Conservation (phyloP, 306 rosid species). For the Abrus precatorius region DNA sequence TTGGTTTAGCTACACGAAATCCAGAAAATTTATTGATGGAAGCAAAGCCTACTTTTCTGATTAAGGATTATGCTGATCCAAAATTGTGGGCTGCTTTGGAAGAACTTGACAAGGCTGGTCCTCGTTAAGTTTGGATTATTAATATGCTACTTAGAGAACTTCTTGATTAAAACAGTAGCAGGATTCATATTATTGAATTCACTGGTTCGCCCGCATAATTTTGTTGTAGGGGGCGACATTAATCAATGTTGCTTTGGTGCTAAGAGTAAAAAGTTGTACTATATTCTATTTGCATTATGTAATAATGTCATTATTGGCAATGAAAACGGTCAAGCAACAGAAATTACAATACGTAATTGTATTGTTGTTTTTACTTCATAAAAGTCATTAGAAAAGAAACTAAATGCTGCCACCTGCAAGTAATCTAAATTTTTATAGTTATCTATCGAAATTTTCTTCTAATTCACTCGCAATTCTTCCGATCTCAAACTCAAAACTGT, state of each 20-base stretch:
- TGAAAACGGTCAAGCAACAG: constrained; percentile 40
- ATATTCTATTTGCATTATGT: constrained; percentile 4
- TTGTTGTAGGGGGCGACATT: constrained; percentile 32
- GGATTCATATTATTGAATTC: not conserved
- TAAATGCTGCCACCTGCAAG: too few relatives aligned
- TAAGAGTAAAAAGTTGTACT: constrained; percentile 11
- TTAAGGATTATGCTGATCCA: constrained; percentile 78
- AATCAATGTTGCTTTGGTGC: constrained; percentile 34
- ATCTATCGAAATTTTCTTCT: too few relatives aligned
- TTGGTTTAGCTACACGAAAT: constrained; percentile 83
- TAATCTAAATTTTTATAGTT: too few relatives aligned
- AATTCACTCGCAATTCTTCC: too few relatives aligned
- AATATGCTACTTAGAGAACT: constrained; percentile 5
- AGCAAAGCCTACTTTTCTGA: constrained; percentile 81
- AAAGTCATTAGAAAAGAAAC: too few relatives aligned
- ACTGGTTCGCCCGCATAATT: constrained; percentile 42
- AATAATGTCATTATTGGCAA: constrained; percentile 38
- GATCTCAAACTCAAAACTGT: too few relatives aligned
- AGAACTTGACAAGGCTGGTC: constrained; percentile 78
- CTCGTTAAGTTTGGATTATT: constrained; percentile 46
- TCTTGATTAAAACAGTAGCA: constrained; percentile 40
- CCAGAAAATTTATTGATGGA: constrained; percentile 75
- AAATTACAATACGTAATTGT: not conserved
- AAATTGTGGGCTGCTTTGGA: constrained; percentile 91
- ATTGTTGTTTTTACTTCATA: too few relatives aligned